phyloP scores from a whole-genome alignment of 139 green algal species.

The Yamagishiella unicocca region DNA sequence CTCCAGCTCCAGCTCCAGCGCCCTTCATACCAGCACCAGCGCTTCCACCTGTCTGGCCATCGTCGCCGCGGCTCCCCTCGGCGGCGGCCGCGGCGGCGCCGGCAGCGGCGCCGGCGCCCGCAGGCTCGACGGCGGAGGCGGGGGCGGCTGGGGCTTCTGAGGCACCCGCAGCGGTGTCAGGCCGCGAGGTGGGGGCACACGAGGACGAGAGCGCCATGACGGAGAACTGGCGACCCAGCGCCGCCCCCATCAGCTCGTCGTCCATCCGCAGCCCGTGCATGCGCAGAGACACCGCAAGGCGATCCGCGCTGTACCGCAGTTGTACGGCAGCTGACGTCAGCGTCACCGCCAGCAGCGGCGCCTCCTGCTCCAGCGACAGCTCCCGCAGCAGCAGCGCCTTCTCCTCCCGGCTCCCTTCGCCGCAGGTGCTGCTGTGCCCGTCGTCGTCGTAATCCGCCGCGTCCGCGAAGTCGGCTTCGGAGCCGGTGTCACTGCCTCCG shows the following conservation, averaged over 20 bases:
- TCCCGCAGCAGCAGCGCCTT: constrained; percentile 17
- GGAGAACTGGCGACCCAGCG: constrained; percentile 2
- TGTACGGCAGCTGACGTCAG: constrained; percentile 48
- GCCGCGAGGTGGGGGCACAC: background rate
- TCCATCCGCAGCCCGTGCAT: constrained; percentile 68
- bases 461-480: background rate
- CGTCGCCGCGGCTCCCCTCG: background rate
- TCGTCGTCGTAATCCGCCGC: background rate
- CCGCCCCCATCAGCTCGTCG: constrained; percentile 78
- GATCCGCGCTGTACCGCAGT: constrained; percentile 53
- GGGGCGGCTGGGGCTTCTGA: background rate
- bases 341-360: constrained; percentile 69
- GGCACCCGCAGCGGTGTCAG: background rate
- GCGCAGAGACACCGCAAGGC: constrained; percentile 47
- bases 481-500: constrained; percentile 1
- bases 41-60: background rate
- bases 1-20: too few relatives aligned
- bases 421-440: background rate
- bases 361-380: constrained; percentile 73
- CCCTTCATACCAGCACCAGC: constrained; percentile 41
- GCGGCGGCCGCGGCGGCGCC: constrained; percentile 38
- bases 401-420: background rate
- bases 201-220: constrained; percentile 7
- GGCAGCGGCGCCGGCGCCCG: constrained; percentile 45
- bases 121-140: constrained; percentile 9